Percentiles rank a stretch among this genome's conserved stretches.
Evolutionary conservation across 1,284 basidiomycete genomes (phyloP).

Genomic region (Lentinus polychrous): DNA sequence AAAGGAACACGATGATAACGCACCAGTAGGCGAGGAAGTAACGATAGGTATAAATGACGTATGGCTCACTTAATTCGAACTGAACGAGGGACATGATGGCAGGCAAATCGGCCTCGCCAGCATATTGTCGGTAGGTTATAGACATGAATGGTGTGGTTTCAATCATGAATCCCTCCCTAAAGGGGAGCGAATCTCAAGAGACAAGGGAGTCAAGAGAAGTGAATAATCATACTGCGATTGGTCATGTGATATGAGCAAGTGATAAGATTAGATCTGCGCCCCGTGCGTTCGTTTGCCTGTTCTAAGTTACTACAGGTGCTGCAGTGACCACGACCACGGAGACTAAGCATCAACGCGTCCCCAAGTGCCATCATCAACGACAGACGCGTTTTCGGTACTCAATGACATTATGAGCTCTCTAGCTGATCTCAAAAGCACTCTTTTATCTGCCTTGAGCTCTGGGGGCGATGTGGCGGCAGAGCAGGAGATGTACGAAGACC

Average conservation of each 20-base stretch:
- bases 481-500: constrained; percentile 69
- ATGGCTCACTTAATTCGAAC: constrained; percentile 91
- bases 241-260: too few species aligned
- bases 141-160: constrained; percentile 19
- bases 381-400: neutral
- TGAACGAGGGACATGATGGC: constrained; percentile 85
- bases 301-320: too few species aligned
- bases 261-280: too few species aligned
- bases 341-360: too few species aligned
- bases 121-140: constrained; percentile 67
- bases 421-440: constrained; percentile 32
- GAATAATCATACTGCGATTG: too few species aligned
- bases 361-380: too few species aligned
- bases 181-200: too few species aligned
- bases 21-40: constrained; percentile 95
- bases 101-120: constrained; percentile 71
- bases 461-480: constrained; percentile 44
- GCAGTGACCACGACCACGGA: too few species aligned
- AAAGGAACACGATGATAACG: constrained; percentile 1
- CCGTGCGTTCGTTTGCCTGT: too few species aligned
- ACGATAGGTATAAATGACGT: constrained; percentile 89
- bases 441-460: constrained; percentile 33
- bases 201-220: too few species aligned
- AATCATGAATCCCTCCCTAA: too few species aligned
- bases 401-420: constrained; percentile 34